A percentile compares a stretch with the other conserved stretches of the same genome.
Conservation (phyloP, 73 alveolate genomes). For the Uronychia setigera region DNA sequence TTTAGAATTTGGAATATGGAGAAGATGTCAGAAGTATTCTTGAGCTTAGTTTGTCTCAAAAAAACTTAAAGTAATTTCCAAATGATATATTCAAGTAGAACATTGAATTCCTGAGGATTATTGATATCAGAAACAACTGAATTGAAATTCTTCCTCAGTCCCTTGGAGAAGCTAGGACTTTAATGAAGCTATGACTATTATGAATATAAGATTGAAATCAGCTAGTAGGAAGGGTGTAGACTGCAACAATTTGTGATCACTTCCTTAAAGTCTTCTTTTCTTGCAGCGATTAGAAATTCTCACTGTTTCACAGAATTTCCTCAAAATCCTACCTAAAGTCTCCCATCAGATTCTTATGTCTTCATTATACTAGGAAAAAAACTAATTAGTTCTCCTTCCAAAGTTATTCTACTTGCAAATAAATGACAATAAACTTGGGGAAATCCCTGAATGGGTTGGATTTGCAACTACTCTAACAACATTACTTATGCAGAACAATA, state of each 20-base stretch:
- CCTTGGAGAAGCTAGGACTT: not conserved
- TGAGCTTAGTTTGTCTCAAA: not conserved
- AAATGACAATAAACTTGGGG: not conserved
- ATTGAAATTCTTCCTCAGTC: not conserved
- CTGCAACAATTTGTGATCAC: not conserved
- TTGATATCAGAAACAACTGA: not conserved
- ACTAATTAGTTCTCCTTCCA: not conserved
- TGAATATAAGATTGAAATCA: too few species aligned
- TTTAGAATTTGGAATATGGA: not conserved
- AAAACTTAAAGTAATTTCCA: not conserved
- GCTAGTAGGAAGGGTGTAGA: too few species aligned
- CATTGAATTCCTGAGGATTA: not conserved
- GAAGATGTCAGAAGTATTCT: not conserved
- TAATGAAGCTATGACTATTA: not conserved
- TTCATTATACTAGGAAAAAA: not conserved
- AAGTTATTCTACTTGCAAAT: not conserved
- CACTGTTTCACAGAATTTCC: not conserved
- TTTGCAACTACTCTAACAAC: not conserved
- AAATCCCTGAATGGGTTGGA: not conserved
- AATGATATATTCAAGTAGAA: not conserved
- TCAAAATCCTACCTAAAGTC: not conserved
- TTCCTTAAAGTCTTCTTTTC: not conserved
- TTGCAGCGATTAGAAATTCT: not conserved
- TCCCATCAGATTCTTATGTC: not conserved
- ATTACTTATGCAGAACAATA: constrained; percentile 27